Evolutionary conservation across 495 filamentous ascomycete genomes (phyloP).

Genomic region (Saxispiralis lemnorum): DNA sequence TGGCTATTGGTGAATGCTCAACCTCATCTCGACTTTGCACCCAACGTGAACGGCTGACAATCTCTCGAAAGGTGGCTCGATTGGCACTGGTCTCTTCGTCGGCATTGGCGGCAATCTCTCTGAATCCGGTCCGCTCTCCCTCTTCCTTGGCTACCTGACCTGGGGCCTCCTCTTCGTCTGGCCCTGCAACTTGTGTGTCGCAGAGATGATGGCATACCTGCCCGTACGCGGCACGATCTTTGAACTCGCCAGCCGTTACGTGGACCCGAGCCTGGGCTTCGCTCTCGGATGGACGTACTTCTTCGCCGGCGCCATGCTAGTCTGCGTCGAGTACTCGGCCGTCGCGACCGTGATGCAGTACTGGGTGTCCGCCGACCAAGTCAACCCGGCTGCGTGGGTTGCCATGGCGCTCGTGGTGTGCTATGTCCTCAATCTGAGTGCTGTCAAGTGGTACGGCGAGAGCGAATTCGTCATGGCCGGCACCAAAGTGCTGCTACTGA

Average conservation of each 20-base stretch:
- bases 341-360: constrained; percentile 32
- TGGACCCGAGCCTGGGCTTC: constrained; percentile 38
- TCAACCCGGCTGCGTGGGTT: constrained; percentile 22
- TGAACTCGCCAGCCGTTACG: constrained; percentile 29
- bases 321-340: constrained; percentile 37
- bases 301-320: constrained; percentile 36
- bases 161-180: constrained; percentile 17
- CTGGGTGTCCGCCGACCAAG: constrained; percentile 17
- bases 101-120: constrained; percentile 19
- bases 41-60: no score
- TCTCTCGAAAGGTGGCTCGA: constrained; percentile 42
- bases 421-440: constrained; percentile 25
- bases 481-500: constrained; percentile 30
- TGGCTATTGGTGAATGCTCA: constrained; percentile 32
- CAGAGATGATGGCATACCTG: constrained; percentile 30
- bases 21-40: no score
- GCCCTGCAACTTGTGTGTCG: constrained; percentile 32
- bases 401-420: constrained; percentile 18
- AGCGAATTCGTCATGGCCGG: constrained; percentile 28
- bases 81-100: constrained; percentile 43
- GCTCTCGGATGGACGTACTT: constrained; percentile 46
- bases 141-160: constrained; percentile 20
- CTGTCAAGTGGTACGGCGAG: constrained; percentile 32
- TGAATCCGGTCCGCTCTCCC: constrained; percentile 20
- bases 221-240: constrained; percentile 30